phyloP scores from a whole-genome alignment of 106 monocot species.

The Phalaenopsis equestris region DNA sequence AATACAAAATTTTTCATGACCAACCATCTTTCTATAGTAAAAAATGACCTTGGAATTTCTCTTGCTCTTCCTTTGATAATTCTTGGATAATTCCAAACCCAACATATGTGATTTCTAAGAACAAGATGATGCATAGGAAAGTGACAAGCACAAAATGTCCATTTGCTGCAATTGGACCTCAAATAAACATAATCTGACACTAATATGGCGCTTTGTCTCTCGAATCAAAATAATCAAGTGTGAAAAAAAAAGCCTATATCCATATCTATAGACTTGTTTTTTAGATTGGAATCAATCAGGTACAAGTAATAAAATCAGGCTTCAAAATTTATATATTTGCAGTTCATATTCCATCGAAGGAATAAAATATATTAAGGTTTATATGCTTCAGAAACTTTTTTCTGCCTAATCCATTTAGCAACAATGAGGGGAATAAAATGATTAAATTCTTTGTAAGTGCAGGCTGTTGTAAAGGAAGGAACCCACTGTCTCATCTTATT shows the following conservation, averaged over 20 bases:
- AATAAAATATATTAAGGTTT: no score
- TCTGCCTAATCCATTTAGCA: no score
- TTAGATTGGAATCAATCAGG: no score
- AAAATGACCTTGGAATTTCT: background rate
- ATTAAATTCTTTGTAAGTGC: no score
- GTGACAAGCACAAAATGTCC: background rate
- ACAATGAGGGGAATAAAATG: no score
- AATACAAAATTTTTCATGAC: background rate
- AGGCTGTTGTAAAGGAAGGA: no score
- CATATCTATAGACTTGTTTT: background rate
- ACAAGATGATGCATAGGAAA: background rate
- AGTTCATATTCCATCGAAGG: no score
- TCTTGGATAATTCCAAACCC: background rate
- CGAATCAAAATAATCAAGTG: background rate
- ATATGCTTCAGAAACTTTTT: no score
- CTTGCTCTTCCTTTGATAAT: background rate
- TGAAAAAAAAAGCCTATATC: background rate
- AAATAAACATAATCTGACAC: background rate
- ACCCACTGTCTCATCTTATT: no score
- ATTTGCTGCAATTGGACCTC: background rate
- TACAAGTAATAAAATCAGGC: background rate
- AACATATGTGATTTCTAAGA: background rate
- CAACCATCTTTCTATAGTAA: background rate
- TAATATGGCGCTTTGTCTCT: background rate
- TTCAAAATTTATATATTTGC: no score